These are phyloP conservation scores for Neofusicoccum cordaticola DNA, from an alignment of 2,329 filamentous ascomycete species.

Conservation along the genomic window DNA sequence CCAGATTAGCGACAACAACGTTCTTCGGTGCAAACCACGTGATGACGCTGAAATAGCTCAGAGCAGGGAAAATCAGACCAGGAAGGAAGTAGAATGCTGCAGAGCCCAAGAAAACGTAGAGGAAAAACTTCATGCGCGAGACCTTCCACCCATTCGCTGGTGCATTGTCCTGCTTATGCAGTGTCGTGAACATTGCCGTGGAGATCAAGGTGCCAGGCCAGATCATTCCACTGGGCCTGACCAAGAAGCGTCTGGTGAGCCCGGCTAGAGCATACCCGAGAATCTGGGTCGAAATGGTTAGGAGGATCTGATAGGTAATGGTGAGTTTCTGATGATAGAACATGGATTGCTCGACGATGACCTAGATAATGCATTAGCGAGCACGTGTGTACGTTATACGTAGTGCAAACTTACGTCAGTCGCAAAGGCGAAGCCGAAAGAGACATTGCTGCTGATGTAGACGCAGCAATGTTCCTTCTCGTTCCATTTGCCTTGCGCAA, in stretches of 20 bases:
- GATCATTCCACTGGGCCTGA: conserved; percentile 84
- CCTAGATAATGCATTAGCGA: conserved; percentile 32
- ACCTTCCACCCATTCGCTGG: conserved; percentile 79
- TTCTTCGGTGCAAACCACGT: conserved; percentile 87
- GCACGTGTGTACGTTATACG: not conserved
- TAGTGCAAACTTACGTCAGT: conserved; percentile 59
- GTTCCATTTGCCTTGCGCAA: conserved; percentile 79
- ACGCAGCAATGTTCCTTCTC: conserved; percentile 87
- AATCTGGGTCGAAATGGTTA: conserved; percentile 83
- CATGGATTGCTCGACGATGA: conserved; percentile 84
- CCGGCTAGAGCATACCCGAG: conserved; percentile 85
- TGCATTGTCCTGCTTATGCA: conserved; percentile 82
- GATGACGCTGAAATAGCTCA: conserved; percentile 85
- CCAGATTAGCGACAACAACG: conserved; percentile 78
- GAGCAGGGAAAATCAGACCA: conserved; percentile 74
- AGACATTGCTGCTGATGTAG: conserved; percentile 86
- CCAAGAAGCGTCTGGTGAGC: conserved; percentile 74
- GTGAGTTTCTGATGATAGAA: conserved; percentile 82
- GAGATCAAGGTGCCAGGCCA: conserved; percentile 89
- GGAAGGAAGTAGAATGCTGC: conserved; percentile 85
- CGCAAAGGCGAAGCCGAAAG: conserved; percentile 84
- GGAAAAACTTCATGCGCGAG: conserved; percentile 81
- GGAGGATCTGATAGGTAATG: conserved; percentile 74
- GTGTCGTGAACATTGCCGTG: conserved; percentile 81
- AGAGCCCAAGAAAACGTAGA: conserved; percentile 65